Conservation (phyloP, 1,284 basidiomycete genomes). For the Naganishia liquefaciens region DNA sequence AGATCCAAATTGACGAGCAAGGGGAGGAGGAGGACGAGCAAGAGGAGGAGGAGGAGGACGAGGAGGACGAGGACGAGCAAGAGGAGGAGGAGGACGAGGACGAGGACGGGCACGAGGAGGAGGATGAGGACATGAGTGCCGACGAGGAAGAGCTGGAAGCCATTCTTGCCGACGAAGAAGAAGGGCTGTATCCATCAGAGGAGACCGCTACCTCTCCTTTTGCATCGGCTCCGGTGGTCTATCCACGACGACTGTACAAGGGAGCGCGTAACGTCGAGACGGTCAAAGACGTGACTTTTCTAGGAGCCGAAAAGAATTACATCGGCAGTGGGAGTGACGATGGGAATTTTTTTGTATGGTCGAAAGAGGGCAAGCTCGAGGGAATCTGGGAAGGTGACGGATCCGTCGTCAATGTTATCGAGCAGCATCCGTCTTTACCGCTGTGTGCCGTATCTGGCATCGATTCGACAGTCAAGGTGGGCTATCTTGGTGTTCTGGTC, state of each 20-base stretch:
- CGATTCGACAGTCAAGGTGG: constrained; percentile 80
- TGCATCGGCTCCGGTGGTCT: constrained; percentile 61
- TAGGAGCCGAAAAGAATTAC: constrained; percentile 74
- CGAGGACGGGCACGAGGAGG: constrained; percentile 32
- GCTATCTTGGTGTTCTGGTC: not conserved
- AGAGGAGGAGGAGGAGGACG: constrained; percentile 46
- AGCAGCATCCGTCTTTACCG: constrained; percentile 76
- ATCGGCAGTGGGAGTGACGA: constrained; percentile 88
- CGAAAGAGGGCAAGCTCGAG: constrained; percentile 66
- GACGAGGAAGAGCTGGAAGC: constrained; percentile 37
- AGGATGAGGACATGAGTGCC: constrained; percentile 35
- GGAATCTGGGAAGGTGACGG: constrained; percentile 82
- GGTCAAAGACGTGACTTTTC: constrained; percentile 87
- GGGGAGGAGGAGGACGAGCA: constrained; percentile 37
- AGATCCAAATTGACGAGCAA: constrained; percentile 45
- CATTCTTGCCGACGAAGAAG: constrained; percentile 31
- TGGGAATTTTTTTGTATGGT: constrained; percentile 74
- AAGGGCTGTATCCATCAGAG: constrained; percentile 36
- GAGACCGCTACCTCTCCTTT: constrained; percentile 41
- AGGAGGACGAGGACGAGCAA: constrained; percentile 47
- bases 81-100: constrained; percentile 35
- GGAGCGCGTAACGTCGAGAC: constrained; percentile 83
- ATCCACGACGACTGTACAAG: constrained; percentile 66
- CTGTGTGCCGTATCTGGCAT: constrained; percentile 85
- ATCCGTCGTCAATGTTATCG: constrained; percentile 77